Base-by-base conservation (phyloP, 805 yeast genomes). In the Metschnikowia cerradonensis region DNA sequence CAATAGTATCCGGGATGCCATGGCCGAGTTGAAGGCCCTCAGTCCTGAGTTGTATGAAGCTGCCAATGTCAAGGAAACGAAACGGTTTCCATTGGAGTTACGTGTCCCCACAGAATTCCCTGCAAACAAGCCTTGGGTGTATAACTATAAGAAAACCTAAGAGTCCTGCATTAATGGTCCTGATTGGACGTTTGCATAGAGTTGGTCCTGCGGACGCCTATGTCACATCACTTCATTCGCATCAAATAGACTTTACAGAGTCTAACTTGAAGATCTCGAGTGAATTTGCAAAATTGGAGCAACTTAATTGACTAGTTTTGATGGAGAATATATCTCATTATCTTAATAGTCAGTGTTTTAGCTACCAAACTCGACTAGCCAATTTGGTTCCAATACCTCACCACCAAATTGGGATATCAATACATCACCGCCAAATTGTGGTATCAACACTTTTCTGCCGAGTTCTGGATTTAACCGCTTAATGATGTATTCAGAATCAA, bases 21-120 rank as follows among this genome's bases (percentile, higher is more conserved):
- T 89, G 82, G 81, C 80, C 42, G 87, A 82, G 54, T 79, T 92
- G 61, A 69, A 81, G 58, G 50, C 59, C 3, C 62, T 78, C 7
- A 75, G 74, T 53, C 81, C 83, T 0, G 76, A 70, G 43, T 71
- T 92, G 47, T 90, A 75, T 59, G 78, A 75, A 48, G 73, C 73
- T 32, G 95, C 96, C 10, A 84, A 81, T 59, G 66, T 67, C 31
- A 70, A 73, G 45, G 85, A 86, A 57, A 67, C 67, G 41, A 79
- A 80, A 58, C 74, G 90, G 60, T 90, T 88, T 67, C 92, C 96
- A 4, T 70, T 88, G 60, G 97, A 92, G 62, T 66, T 89, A 66
- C 82, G 94, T 63, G 82, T 88, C 8, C 99, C 99, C 19, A 86
- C 96, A 1, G 92, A 90, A 50, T 88, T 75, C 54, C 99, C 99